Evolutionary conservation across 139 green algal genomes (phyloP), one percentile per base, ranked within the genome.

Genomic region (Chlamydomonas schloesseri): DNA sequence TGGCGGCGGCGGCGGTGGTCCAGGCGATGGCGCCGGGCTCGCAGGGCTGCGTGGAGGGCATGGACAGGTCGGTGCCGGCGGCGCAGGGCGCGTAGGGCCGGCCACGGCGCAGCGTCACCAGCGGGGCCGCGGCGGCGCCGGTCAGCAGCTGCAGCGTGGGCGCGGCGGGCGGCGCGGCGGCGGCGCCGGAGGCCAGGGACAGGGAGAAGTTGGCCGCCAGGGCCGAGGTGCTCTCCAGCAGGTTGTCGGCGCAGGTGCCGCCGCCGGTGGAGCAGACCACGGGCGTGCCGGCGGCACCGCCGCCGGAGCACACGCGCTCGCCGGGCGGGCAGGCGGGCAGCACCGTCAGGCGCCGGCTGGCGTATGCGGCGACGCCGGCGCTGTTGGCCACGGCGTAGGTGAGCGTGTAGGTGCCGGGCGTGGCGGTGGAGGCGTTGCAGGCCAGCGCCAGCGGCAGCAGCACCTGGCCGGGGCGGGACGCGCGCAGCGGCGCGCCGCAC

Each of bases 1-100:
- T 33, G 36, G 17, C 14, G 21, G 26, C 33, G 34, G 77, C 71
- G 71, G 84, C 80, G 26, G 37, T 64, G 15, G 31, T n/a, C 29
- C 29, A 36, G 23, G 90, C 90, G 10, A 24, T 80, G 24, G 86
- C 90, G n/a, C 90, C 90, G 47, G 85, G 88, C 73, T 93, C 90
- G 46, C 90, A 93, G 11, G 69, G 69, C 31, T 70, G 78, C 0
- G 23, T 71, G 62, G 78, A 80, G 33, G 46, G 6, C 18, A 34
- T 46, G n/a, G 72, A 17, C 21, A 69, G 20, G 42, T 71, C 50
- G 21, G 55, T 42, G 36, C 46, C 69, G 42, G 64, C 9, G 18
- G 79, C 31, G 83, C 83, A 88, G 33, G 70, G 47, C 10, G 11
- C 20, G 73, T 88, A 88, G 11, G 23, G 11, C 21, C 24, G 33